phyloP scores from a whole-genome alignment of 2,329 filamentous ascomycete species.

The Hymenoscyphus salicellus region DNA sequence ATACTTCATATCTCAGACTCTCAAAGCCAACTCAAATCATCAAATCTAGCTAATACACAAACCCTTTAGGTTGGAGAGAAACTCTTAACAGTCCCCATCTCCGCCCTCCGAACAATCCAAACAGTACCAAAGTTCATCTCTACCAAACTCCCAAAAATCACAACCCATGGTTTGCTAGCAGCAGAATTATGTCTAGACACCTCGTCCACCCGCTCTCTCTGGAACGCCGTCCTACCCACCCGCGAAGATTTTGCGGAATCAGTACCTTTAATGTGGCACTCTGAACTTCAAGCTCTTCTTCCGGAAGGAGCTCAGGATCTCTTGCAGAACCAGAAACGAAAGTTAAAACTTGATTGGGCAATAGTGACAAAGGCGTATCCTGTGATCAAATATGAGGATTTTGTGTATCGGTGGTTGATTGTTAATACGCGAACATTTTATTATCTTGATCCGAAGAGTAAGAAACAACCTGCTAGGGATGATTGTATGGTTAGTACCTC shows the following conservation, averaged over 20 bases:
- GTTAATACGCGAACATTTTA: conserved; percentile 64
- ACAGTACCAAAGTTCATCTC: conserved; percentile 55
- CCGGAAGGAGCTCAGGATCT: conserved; percentile 45
- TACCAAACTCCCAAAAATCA: conserved; percentile 52
- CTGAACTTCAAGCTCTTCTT: conserved; percentile 43
- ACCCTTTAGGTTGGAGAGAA: conserved; percentile 51
- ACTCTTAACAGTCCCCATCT: conserved; percentile 63
- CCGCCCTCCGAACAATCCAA: conserved; percentile 62
- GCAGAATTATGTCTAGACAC: conserved; percentile 59
- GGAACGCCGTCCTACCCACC: conserved; percentile 67
- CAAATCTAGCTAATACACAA: conserved; percentile 1
- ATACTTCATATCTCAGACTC: background rate
- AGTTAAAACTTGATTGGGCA: conserved; percentile 50
- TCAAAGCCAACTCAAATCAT: background rate
- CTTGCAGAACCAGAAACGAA: conserved; percentile 53
- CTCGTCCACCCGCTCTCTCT: conserved; percentile 49
- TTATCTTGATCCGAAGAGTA: conserved; percentile 37
- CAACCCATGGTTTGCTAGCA: conserved; percentile 72
- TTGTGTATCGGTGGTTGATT: conserved; percentile 55
- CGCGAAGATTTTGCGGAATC: conserved; percentile 55
- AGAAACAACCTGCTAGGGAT: conserved; percentile 38
- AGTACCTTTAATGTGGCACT: conserved; percentile 56
- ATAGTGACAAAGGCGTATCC: conserved; percentile 44
- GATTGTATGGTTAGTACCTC: conserved; percentile 53
- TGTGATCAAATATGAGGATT: conserved; percentile 39